phyloP scores from a whole-genome alignment of 2,329 filamentous ascomycete species.

The Shiraia sp. region DNA sequence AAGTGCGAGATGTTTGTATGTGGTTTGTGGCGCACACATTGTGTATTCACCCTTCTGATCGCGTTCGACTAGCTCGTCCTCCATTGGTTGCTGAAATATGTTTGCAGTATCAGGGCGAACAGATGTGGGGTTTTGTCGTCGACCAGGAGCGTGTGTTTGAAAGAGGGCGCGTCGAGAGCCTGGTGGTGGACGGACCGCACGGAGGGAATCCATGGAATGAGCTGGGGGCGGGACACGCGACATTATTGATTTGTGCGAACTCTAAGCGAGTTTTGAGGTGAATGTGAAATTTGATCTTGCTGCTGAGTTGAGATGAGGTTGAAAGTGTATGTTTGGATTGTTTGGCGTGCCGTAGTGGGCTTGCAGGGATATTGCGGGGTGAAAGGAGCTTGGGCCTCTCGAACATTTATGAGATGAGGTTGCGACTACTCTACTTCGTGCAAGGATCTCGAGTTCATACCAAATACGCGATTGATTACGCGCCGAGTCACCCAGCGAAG shows the following conservation, averaged over 20 bases:
- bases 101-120: conserved; percentile 25
- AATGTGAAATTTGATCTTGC: not conserved
- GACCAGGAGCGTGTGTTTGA: conserved; percentile 15
- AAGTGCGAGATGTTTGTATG: conserved; percentile 28
- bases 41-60: conserved; percentile 55
- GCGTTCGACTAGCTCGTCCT: conserved; percentile 54
- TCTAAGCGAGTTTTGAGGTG: conserved; percentile 4
- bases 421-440: not conserved
- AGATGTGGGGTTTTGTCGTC: conserved; percentile 28
- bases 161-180: conserved; percentile 37
- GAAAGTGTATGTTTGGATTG: conserved; percentile 16
- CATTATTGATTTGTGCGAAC: conserved; percentile 1
- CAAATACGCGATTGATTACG: conserved; percentile 4
- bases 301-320: conserved; percentile 12
- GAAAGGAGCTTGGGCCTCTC: conserved; percentile 11
- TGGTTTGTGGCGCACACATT: conserved; percentile 35
- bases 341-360: conserved; percentile 18
- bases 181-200: conserved; percentile 31
- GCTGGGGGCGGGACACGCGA: conserved; percentile 1
- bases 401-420: not conserved
- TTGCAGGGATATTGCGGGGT: conserved; percentile 16
- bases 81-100: conserved; percentile 23
- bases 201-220: conserved; percentile 17
- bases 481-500: conserved; percentile 1
- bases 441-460: no score